Percentiles rank a stretch among this genome's conserved stretches.
Evolutionary conservation across 2,329 filamentous ascomycete genomes (phyloP).

Genomic region (Didymella pinodella): DNA sequence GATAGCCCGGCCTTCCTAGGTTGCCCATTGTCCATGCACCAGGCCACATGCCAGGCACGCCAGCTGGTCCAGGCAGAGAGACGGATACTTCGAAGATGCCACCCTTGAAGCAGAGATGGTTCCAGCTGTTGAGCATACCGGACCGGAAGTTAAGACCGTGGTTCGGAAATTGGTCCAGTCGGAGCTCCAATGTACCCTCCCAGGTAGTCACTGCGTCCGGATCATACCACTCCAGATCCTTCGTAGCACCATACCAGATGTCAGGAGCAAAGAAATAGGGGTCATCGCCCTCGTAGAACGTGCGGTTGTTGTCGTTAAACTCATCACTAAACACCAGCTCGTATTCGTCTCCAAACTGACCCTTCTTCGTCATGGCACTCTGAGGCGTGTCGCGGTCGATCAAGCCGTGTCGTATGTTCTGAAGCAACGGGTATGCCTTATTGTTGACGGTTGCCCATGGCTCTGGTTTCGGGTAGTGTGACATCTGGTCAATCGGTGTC

Average conservation of each 20-base stretch:
- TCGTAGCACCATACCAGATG: constrained; percentile 63
- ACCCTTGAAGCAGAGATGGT: constrained; percentile 63
- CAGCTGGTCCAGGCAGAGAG: constrained; percentile 61
- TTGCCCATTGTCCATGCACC: constrained; percentile 65
- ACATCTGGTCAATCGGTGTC: constrained; percentile 53
- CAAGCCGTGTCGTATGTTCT: constrained; percentile 58
- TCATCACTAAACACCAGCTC: constrained; percentile 65
- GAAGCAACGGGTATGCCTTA: constrained; percentile 56
- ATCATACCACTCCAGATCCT: constrained; percentile 62
- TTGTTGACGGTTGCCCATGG: constrained; percentile 60
- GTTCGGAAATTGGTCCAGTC: constrained; percentile 56
- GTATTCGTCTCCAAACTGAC: constrained; percentile 56
- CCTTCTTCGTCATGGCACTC: constrained; percentile 55
- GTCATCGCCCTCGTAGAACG: constrained; percentile 66
- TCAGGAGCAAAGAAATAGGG: constrained; percentile 63
- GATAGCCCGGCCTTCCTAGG: constrained; percentile 61
- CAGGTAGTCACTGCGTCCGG: constrained; percentile 61
- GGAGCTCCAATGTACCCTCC: constrained; percentile 57
- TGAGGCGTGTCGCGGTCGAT: constrained; percentile 63
- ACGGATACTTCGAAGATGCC: constrained; percentile 62
- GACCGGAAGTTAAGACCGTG: constrained; percentile 58
- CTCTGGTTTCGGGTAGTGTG: constrained; percentile 38
- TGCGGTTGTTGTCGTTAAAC: constrained; percentile 61
- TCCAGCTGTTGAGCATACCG: constrained; percentile 63
- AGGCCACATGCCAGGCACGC: constrained; percentile 61